A percentile compares a stretch with the other conserved stretches of the same genome.
Evolutionary conservation across 2,329 filamentous ascomycete species (phyloP).

Genomic region (Fusarium miscanthi): DNA sequence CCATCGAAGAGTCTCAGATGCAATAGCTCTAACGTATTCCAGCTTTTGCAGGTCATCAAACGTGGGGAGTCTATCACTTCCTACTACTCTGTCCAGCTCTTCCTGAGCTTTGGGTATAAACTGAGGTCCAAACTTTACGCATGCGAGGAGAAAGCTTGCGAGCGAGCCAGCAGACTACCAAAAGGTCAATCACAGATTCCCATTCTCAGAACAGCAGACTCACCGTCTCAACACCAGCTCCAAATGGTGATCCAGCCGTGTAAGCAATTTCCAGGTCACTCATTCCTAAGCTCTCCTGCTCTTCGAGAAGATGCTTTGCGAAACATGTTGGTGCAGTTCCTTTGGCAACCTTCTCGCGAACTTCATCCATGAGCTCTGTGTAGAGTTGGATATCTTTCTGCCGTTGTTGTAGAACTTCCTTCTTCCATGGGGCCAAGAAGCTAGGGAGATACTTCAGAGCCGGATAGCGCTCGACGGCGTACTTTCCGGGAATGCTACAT

Average conservation of each 20-base stretch:
- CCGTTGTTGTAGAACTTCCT: slow-evolving; percentile 51
- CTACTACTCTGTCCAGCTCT: slow-evolving; percentile 54
- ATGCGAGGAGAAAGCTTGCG: slow-evolving; percentile 63
- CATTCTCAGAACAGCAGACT: rapidly evolving
- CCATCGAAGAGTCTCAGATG: slow-evolving; percentile 55
- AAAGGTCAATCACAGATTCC: rapidly evolving
- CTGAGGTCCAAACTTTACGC: slow-evolving; percentile 61
- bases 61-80: slow-evolving; percentile 50
- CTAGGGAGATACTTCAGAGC: slow-evolving; percentile 53
- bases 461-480: slow-evolving; percentile 55
- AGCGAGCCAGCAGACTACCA: slow-evolving; percentile 57
- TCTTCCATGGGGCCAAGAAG: slow-evolving; percentile 55
- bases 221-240: slow-evolving; percentile 57
- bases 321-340: slow-evolving; percentile 55
- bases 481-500: slow-evolving; percentile 44
- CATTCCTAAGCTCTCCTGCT: slow-evolving; percentile 55
- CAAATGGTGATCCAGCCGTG: slow-evolving; percentile 58
- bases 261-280: slow-evolving; percentile 57
- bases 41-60: slow-evolving; percentile 52
- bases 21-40: slow-evolving; percentile 52
- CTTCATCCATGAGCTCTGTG: slow-evolving; percentile 54
- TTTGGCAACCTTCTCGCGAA: slow-evolving; percentile 48
- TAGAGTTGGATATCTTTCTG: slow-evolving; percentile 54
- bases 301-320: slow-evolving; percentile 54
- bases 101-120: slow-evolving; percentile 57